phyloP scores from a whole-genome alignment of 495 filamentous ascomycete species.

The Hypoxylon lienhwacheense region DNA sequence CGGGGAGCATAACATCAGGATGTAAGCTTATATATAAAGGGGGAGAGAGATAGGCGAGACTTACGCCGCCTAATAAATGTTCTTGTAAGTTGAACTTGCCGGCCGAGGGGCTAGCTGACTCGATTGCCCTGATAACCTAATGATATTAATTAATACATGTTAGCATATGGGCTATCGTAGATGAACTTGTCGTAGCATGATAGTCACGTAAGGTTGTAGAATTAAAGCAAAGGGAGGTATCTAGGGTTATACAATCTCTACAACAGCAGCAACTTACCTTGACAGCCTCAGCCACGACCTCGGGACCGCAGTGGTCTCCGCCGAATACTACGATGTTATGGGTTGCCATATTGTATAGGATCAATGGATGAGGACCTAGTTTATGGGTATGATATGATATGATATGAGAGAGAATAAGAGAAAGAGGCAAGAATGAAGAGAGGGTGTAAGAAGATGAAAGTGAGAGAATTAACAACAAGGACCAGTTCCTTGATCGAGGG shows the following conservation, averaged over 20 bases:
- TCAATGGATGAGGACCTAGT: slow-evolving; percentile 2
- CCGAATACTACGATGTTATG: slow-evolving; percentile 70
- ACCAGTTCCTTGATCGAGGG: too few relatives aligned
- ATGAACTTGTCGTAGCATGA: background rate
- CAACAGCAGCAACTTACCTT: slow-evolving; percentile 72
- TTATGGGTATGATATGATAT: background rate
- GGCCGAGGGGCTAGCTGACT: slow-evolving; percentile 65
- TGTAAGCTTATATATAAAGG: too few relatives aligned
- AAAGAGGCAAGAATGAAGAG: too few relatives aligned
- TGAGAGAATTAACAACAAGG: too few relatives aligned
- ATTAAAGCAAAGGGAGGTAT: too few relatives aligned
- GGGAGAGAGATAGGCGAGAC: too few relatives aligned
- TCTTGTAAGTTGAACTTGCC: slow-evolving; percentile 87
- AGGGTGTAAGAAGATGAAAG: too few relatives aligned
- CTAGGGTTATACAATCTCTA: too few relatives aligned
- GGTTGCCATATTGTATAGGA: slow-evolving; percentile 48
- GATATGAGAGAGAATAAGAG: too few relatives aligned
- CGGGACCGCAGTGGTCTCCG: slow-evolving; percentile 94
- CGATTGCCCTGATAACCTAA: slow-evolving; percentile 74
- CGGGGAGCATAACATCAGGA: too few relatives aligned
- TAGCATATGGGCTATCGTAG: slow-evolving; percentile 3
- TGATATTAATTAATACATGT: slow-evolving; percentile 12
- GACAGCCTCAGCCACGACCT: slow-evolving; percentile 77
- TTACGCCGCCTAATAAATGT: slow-evolving; percentile 89
- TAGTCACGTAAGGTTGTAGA: too few relatives aligned